These are phyloP conservation scores for Starmera stellimalicola DNA, from an alignment of 1,139 yeast genomes.

Conservation along the genomic window DNA sequence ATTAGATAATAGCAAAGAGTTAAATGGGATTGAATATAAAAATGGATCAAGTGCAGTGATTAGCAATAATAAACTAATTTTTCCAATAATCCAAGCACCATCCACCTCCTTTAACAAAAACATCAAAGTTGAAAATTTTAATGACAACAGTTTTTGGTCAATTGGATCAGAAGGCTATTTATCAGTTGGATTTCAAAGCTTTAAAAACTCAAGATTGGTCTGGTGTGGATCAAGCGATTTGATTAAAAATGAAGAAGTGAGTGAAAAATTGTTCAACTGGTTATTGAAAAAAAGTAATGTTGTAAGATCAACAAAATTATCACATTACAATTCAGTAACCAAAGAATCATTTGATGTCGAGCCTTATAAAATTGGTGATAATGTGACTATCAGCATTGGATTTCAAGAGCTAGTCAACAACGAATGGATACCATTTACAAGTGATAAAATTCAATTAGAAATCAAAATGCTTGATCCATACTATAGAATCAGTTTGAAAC, in stretches of 20 bases:
- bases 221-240: constrained; percentile 71
- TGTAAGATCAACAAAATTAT: constrained; percentile 44
- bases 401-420: constrained; percentile 53
- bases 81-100: constrained; percentile 67
- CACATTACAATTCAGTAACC: constrained; percentile 32
- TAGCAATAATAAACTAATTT: constrained; percentile 50
- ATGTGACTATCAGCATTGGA: constrained; percentile 54
- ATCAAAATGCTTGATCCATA: constrained; percentile 93
- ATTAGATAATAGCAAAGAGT: constrained; percentile 16
- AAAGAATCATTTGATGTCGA: constrained; percentile 35
- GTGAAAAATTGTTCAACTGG: constrained; percentile 61
- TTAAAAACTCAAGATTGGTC: constrained; percentile 65
- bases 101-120: constrained; percentile 49
- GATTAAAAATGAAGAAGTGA: constrained; percentile 30
- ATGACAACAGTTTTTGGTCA: constrained; percentile 57
- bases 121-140: constrained; percentile 29
- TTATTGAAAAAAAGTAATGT: constrained; percentile 61
- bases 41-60: constrained; percentile 46
- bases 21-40: constrained; percentile 21
- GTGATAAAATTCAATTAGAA: constrained; percentile 65
- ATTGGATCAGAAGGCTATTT: constrained; percentile 73
- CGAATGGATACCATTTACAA: constrained; percentile 60
- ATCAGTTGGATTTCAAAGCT: constrained; percentile 76
- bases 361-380: constrained; percentile 66
- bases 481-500: constrained; percentile 58